Conservation (phyloP, 352 stramenopile genomes). For the Globisporangium paddicum region DNA sequence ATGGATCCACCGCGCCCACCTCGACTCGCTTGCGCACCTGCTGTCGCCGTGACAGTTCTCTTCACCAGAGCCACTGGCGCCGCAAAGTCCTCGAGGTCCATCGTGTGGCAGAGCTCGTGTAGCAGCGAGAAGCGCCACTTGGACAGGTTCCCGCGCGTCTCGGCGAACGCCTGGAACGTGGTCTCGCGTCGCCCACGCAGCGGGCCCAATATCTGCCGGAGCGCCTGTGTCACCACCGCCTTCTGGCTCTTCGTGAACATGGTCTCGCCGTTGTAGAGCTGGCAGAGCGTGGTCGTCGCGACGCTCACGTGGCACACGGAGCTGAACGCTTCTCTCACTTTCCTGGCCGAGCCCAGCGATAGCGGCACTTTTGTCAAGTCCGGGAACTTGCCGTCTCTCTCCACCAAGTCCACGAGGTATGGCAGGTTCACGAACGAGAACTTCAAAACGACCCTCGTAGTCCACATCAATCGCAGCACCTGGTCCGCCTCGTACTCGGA, state of each 20-base stretch:
- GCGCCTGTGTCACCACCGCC: not conserved
- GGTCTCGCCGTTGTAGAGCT: constrained; percentile 7
- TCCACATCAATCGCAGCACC: constrained; percentile 4
- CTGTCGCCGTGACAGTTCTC: not conserved
- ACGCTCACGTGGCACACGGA: not conserved
- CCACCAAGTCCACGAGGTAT: not conserved
- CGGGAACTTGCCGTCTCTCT: too few relatives aligned
- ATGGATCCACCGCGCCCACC: too few relatives aligned
- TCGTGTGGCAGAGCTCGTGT: constrained; percentile 4
- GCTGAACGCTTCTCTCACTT: not conserved
- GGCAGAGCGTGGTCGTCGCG: not conserved
- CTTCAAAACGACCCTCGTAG: too few relatives aligned
- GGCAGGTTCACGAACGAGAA: not conserved
- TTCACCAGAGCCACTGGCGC: not conserved
- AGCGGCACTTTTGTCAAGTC: not conserved
- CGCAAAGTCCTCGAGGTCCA: constrained; percentile 3
- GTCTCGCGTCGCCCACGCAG: constrained; percentile 3
- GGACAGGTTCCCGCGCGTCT: not conserved
- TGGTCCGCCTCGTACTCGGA: constrained; percentile 10
- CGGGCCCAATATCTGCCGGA: not conserved
- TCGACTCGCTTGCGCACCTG: not conserved
- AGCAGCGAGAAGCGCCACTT: constrained; percentile 4
- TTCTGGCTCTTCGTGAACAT: constrained; percentile 1
- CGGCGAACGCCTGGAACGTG: not conserved
- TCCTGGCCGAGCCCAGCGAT: not conserved